phyloP scores from a whole-genome alignment of 805 yeast species.

The Candida ortonii region DNA sequence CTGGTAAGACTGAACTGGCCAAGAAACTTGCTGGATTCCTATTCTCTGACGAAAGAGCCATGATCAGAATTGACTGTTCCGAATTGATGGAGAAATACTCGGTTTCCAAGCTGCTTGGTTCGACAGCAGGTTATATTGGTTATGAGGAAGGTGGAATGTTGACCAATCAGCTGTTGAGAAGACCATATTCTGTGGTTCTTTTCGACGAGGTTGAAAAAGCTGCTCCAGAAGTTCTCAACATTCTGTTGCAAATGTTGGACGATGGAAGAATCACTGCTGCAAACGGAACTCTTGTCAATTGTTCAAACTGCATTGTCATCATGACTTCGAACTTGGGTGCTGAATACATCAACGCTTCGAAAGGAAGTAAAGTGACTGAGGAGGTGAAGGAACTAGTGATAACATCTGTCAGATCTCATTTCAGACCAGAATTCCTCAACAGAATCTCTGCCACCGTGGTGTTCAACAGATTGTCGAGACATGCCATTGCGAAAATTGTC shows the following conservation, averaged over 20 bases:
- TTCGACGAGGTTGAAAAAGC: conserved; percentile 99
- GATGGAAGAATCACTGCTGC: conserved; percentile 96
- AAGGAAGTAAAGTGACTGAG: conserved; percentile 59
- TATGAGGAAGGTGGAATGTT: conserved; percentile 97
- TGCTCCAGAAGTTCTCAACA: conserved; percentile 94
- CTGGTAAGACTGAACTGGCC: conserved; percentile 98
- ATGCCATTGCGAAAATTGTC: conserved; percentile 90
- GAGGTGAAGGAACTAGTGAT: conserved; percentile 75
- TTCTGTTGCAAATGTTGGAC: conserved; percentile 86
- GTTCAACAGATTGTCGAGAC: conserved; percentile 87
- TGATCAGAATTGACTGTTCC: conserved; percentile 97
- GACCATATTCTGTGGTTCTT: conserved; percentile 92
- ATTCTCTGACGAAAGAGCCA: conserved; percentile 93
- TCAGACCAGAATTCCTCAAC: conserved; percentile 96
- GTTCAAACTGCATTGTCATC: conserved; percentile 86
- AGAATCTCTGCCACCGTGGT: conserved; percentile 92
- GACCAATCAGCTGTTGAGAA: conserved; percentile 86
- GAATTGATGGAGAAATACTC: conserved; percentile 95
- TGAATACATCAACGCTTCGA: conserved; percentile 68
- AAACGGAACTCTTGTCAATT: conserved; percentile 89
- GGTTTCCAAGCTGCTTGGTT: conserved; percentile 90
- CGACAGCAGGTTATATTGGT: conserved; percentile 97
- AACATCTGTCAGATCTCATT: conserved; percentile 80
- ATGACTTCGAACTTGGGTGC: conserved; percentile 99
- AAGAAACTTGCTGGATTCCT: conserved; percentile 95